Conservation (phyloP, 2,329 filamentous ascomycete genomes). For the Penicillium sp. region DNA sequence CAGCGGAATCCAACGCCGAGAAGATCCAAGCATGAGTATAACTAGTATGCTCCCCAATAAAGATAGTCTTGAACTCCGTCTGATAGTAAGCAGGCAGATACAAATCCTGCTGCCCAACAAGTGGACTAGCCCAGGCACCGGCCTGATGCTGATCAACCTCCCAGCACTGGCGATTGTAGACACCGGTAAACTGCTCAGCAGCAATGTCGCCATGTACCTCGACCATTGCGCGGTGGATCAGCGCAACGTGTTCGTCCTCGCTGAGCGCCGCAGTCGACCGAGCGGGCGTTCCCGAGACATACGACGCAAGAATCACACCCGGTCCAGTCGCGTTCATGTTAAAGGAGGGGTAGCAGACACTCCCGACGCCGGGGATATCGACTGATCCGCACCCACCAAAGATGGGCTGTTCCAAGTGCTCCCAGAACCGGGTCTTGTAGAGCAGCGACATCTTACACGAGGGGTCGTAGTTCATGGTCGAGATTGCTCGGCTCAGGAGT, state of each 20-base stretch:
- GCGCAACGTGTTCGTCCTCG: slow-evolving; percentile 55
- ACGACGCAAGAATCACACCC: slow-evolving; percentile 48
- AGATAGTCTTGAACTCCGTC: slow-evolving; percentile 68
- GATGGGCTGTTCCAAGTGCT: slow-evolving; percentile 56
- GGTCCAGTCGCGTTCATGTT: slow-evolving; percentile 39
- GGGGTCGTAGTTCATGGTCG: slow-evolving; percentile 51
- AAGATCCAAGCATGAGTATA: slow-evolving; percentile 63
- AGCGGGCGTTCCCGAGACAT: slow-evolving; percentile 30
- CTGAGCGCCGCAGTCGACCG: slow-evolving; percentile 27
- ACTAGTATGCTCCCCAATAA: slow-evolving; percentile 67
- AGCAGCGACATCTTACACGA: slow-evolving; percentile 63
- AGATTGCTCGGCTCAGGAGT: slow-evolving; percentile 52
- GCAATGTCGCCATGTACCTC: slow-evolving; percentile 65
- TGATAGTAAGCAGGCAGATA: slow-evolving; percentile 73
- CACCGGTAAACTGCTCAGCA: slow-evolving; percentile 63
- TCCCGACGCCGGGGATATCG: slow-evolving; percentile 33
- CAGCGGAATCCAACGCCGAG: slow-evolving; percentile 65
- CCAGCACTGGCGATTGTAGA: slow-evolving; percentile 67
- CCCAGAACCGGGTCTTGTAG: slow-evolving; percentile 65
- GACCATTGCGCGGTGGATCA: slow-evolving; percentile 64
- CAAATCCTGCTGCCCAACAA: slow-evolving; percentile 65
- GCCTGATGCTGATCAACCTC: slow-evolving; percentile 60
- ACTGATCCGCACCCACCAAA: slow-evolving; percentile 53
- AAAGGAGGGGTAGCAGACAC: slow-evolving; percentile 39
- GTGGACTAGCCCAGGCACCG: slow-evolving; percentile 62